These are phyloP conservation scores for Exophiala sp. DNA, from an alignment of 2,329 filamentous ascomycete species.

Conservation along the genomic window DNA sequence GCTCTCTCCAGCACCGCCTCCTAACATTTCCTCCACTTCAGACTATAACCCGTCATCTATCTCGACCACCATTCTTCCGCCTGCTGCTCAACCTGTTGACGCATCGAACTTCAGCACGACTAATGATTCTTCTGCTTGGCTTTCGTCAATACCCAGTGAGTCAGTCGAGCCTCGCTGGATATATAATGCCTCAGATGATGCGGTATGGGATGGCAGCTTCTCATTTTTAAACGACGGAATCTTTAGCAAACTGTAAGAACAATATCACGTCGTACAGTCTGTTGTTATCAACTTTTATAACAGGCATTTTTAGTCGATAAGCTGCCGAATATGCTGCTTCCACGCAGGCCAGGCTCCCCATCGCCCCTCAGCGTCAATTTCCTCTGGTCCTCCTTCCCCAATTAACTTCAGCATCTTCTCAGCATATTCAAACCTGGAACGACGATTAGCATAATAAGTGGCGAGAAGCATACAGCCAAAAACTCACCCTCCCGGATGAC, in stretches of 20 bases:
- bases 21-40: not conserved
- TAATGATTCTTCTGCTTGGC: slow-evolving; percentile 8
- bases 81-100: not conserved
- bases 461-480: not conserved
- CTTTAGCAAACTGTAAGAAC: slow-evolving; percentile 5
- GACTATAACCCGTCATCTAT: not conserved
- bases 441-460: not conserved
- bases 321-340: slow-evolving; percentile 9
- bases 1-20: too few relatives aligned
- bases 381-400: slow-evolving; percentile 12
- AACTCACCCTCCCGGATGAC: slow-evolving; percentile 11
- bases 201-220: slow-evolving; percentile 7
- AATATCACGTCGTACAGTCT: too few relatives aligned
- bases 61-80: not conserved
- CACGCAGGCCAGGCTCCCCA: slow-evolving; percentile 12
- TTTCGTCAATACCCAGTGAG: not conserved
- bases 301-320: slow-evolving; percentile 2
- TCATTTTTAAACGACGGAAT: slow-evolving; percentile 10
- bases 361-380: slow-evolving; percentile 8
- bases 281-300: not conserved
- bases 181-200: slow-evolving; percentile 2
- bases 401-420: slow-evolving; percentile 6
- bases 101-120: not conserved
- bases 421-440: slow-evolving; percentile 6
- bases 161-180: slow-evolving; percentile 1